A percentile compares a stretch with the other conserved stretches of the same genome.
phyloP scores from a whole-genome alignment of 495 filamentous ascomycete species.

The Neurospora hispaniola region DNA sequence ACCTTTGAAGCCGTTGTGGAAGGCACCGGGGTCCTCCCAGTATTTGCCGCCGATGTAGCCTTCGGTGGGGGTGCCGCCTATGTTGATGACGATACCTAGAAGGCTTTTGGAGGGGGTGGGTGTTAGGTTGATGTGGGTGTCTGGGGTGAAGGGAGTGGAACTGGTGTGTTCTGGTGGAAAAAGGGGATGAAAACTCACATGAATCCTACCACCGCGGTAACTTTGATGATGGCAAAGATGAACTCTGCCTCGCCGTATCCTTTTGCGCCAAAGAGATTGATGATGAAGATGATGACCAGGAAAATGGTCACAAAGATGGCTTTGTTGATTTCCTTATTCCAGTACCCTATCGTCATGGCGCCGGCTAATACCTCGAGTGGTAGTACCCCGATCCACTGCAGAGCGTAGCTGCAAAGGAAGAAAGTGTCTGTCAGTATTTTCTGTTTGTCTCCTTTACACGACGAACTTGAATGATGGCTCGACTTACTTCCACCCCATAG shows the following conservation, averaged over 20 bases:
- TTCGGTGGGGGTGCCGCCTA: slow-evolving; percentile 62
- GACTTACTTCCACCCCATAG: slow-evolving; percentile 89
- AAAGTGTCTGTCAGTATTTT: not conserved
- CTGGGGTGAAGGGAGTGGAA: not conserved
- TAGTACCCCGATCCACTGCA: slow-evolving; percentile 88
- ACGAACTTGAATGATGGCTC: not conserved
- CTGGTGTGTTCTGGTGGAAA: not conserved
- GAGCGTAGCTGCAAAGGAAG: slow-evolving; percentile 51
- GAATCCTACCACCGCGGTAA: slow-evolving; percentile 76
- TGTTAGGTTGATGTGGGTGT: slow-evolving; percentile 10
- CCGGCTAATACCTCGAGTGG: slow-evolving; percentile 89
- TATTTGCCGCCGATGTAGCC: slow-evolving; percentile 77
- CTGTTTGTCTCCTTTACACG: not conserved
- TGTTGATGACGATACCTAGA: slow-evolving; percentile 69
- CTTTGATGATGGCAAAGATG: slow-evolving; percentile 76
- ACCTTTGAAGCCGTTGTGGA: slow-evolving; percentile 89
- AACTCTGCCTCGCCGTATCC: slow-evolving; percentile 93
- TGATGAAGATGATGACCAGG: slow-evolving; percentile 58
- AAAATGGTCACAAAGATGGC: slow-evolving; percentile 81
- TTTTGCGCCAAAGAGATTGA: slow-evolving; percentile 79
- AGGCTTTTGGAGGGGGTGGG: slow-evolving; percentile 34
- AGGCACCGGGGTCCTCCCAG: slow-evolving; percentile 78
- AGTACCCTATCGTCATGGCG: slow-evolving; percentile 79
- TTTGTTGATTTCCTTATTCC: slow-evolving; percentile 55
- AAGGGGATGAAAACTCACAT: slow-evolving; percentile 48